Percentiles rank a stretch among this genome's conserved stretches.
Conservation (phyloP, 2,329 filamentous ascomycete genomes). For the Bretziella fagacearum region DNA sequence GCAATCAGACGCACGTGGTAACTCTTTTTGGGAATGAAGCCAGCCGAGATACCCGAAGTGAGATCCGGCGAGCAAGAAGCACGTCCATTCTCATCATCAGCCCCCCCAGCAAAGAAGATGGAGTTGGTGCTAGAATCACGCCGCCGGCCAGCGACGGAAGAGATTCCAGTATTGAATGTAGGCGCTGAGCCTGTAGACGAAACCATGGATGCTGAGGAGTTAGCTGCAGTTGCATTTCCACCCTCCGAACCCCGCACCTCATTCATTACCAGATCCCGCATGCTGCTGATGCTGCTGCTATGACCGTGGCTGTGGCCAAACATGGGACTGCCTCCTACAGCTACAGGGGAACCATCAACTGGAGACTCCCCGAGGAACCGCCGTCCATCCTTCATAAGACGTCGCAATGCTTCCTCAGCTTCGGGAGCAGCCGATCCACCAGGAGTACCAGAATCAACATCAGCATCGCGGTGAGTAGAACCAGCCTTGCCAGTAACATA, state of each 20-base stretch:
- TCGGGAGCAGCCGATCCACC: constrained; percentile 23
- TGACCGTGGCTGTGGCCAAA: constrained; percentile 5
- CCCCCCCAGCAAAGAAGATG: constrained; percentile 7
- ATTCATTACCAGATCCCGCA: constrained; percentile 5
- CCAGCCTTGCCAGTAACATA: constrained; percentile 11
- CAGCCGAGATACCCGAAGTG: constrained; percentile 61
- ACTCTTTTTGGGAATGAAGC: constrained; percentile 80
- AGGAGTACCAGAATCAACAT: background rate
- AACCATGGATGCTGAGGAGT: background rate
- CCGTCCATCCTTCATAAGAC: constrained; percentile 68
- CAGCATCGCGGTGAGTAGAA: background rate
- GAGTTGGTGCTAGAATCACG: constrained; percentile 12
- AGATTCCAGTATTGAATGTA: background rate
- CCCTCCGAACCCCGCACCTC: background rate
- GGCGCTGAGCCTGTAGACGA: background rate
- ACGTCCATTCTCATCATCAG: constrained; percentile 24
- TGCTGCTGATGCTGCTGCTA: constrained; percentile 10
- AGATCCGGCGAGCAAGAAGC: constrained; percentile 28
- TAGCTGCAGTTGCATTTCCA: background rate
- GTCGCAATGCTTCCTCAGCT: constrained; percentile 70
- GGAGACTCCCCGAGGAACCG: constrained; percentile 49
- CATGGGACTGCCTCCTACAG: background rate
- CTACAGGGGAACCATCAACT: background rate
- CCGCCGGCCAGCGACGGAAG: background rate
- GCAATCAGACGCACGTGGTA: constrained; percentile 92